A percentile compares a stretch with the other conserved stretches of the same genome.
Evolutionary conservation across 192 early-diverging fungal genomes (phyloP).

Genomic region (Radiomyces spectabilis): DNA sequence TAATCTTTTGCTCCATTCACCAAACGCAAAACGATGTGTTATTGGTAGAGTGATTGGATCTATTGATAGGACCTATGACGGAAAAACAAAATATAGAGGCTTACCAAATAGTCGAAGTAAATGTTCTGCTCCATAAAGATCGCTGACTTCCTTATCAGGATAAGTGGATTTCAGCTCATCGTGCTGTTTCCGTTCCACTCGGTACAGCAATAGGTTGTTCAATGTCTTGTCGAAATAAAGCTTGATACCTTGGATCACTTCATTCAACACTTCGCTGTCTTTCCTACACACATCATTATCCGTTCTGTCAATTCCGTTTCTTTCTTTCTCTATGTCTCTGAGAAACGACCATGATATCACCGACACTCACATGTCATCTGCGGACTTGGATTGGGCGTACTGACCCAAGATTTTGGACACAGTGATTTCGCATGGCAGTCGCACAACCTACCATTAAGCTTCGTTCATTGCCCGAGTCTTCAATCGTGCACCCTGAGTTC

Average conservation of each 20-base stretch:
- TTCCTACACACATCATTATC: too few relatives aligned
- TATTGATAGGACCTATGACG: neutral
- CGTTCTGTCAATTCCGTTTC: too few relatives aligned
- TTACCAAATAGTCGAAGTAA: constrained; percentile 89
- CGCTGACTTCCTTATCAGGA: constrained; percentile 64
- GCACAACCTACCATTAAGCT: constrained; percentile 80
- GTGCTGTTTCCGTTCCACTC: constrained; percentile 92
- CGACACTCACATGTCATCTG: too few relatives aligned
- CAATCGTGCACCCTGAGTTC: neutral
- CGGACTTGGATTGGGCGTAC: too few relatives aligned
- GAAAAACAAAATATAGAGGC: too few relatives aligned
- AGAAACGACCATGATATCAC: too few relatives aligned
- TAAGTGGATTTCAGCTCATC: constrained; percentile 61
- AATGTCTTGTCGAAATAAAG: constrained; percentile 90
- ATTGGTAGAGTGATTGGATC: neutral
- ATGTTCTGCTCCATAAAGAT: constrained; percentile 95
- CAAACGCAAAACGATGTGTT: too few relatives aligned
- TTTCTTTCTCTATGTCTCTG: too few relatives aligned
- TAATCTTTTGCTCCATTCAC: too few relatives aligned
- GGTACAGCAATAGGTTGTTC: constrained; percentile 85
- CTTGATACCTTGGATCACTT: constrained; percentile 82
- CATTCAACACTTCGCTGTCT: constrained; percentile 69
- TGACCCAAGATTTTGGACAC: constrained; percentile 70
- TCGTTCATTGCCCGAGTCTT: too few relatives aligned
- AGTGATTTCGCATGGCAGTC: constrained; percentile 71